Base-by-base conservation (phyloP, 768 basidiomycete species). In the Tulasnella sp. region DNA sequence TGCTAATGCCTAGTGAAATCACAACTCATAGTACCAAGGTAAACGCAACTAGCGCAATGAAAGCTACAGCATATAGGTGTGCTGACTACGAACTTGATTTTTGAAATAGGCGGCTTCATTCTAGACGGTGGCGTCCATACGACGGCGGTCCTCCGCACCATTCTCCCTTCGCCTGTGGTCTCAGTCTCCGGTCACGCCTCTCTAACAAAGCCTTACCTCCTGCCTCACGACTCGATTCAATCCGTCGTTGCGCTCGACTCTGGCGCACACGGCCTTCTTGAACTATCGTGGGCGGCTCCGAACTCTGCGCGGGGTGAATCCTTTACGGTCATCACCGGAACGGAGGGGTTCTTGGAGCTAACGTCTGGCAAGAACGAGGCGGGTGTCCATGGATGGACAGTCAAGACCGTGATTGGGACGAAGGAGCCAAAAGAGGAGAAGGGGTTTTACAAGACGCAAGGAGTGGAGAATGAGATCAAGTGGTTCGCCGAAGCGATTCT, bases 21-120 rank as follows among this genome's bases (percentile, higher is more conserved):
- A 6, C 19, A 49, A 49, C 49, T n/a, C 22, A 49, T 22, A 49
- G 49, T 49, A 49, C 22, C 49, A 49, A 49, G 49, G 49, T 49
- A 49, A 49, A n/a, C 3, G 22, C 3, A n/a, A 22, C 49, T 3
- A 19, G 42, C 11, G 1, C 14, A 17, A 19, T 14, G 42, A 45
- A 45, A 45, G 15, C 42, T 14, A 45, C 14, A 6, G n/a, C 22
- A 49, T 49, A 4, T 49, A 6, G 9, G 15, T 39, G 2, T 45
- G n/a, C 42, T 36, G n/a, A 34, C 31, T 8, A 1, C 68, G 34
- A 5, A 68, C 19, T 42, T 25, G 17, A 25, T 76, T 91, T 76
- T 91, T 89, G 91, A 91, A 79, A 91, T 91, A 84, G 91, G 91
- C 52, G 93, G 93, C 39, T 96, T 94, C 84, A 79, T 94, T 84